A percentile compares a stretch with the other conserved stretches of the same genome.
These are phyloP conservation scores for Dryas drummondii DNA, from an alignment of 306 rosid species.

Conservation along the genomic window DNA sequence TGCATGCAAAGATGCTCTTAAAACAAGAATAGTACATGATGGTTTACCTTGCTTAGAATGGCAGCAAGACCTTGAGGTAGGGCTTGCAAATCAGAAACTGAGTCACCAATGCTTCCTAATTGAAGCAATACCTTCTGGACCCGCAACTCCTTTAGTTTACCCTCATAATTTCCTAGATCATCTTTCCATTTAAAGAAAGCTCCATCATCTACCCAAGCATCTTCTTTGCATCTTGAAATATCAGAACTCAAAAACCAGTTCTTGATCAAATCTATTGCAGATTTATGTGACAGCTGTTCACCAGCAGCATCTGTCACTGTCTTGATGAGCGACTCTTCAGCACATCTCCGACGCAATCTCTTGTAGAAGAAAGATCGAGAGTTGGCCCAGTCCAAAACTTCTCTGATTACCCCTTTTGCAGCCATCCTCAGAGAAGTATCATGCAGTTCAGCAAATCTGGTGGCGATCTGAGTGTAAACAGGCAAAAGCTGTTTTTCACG, in stretches of 20 bases:
- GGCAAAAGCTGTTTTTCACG: constrained; percentile 96
- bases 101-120: constrained; percentile 66
- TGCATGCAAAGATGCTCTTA: constrained; percentile 17
- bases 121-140: constrained; percentile 80
- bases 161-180: constrained; percentile 57
- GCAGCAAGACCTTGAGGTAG: constrained; percentile 92
- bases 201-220: constrained; percentile 76
- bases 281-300: constrained; percentile 62
- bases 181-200: constrained; percentile 87
- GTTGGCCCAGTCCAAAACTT: constrained; percentile 79
- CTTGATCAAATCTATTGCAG: constrained; percentile 62
- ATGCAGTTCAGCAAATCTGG: constrained; percentile 89
- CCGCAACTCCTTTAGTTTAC: constrained; percentile 74
- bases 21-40: constrained; percentile 6
- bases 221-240: constrained; percentile 46
- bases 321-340: constrained; percentile 74
- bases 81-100: constrained; percentile 73
- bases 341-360: constrained; percentile 75
- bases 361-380: constrained; percentile 75
- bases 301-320: constrained; percentile 79
- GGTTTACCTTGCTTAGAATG: constrained; percentile 83
- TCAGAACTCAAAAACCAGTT: constrained; percentile 70
- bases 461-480: constrained; percentile 88
- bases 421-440: constrained; percentile 97
- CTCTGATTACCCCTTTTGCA: constrained; percentile 82